Percentiles rank a stretch among this genome's conserved stretches.
Conservation (phyloP, 2,329 filamentous ascomycete genomes). For the Phyllachora maydis region DNA sequence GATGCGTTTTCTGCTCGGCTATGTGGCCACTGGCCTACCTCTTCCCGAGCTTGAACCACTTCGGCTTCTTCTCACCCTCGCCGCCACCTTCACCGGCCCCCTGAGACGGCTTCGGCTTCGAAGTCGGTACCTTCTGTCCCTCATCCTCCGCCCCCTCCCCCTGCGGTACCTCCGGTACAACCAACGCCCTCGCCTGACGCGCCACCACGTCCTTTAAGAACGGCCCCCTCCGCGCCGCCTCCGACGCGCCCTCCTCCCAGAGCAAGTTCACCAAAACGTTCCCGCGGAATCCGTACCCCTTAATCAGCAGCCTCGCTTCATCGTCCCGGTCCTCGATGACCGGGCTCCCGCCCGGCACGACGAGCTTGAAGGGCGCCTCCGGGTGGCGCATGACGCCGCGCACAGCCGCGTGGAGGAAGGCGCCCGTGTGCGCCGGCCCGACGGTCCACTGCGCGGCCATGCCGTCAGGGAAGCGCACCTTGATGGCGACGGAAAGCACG, state of each 20-base stretch:
- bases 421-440: slow-evolving; percentile 44
- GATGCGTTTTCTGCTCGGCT: too few species aligned
- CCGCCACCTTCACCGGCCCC: slow-evolving; percentile 16
- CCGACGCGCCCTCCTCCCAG: slow-evolving; percentile 47
- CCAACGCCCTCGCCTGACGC: slow-evolving; percentile 43
- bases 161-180: slow-evolving; percentile 34
- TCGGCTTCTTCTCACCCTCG: slow-evolving; percentile 30
- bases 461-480: slow-evolving; percentile 76
- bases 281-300: slow-evolving; percentile 47
- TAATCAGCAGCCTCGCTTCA: slow-evolving; percentile 37
- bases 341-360: slow-evolving; percentile 31
- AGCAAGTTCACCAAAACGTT: slow-evolving; percentile 56
- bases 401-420: slow-evolving; percentile 55
- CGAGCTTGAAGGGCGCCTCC: slow-evolving; percentile 50
- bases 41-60: slow-evolving; percentile 54
- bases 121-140: slow-evolving; percentile 1
- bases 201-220: slow-evolving; percentile 39
- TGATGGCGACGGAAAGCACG: slow-evolving; percentile 50
- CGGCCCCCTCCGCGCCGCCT: slow-evolving; percentile 27
- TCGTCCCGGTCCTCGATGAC: too few species aligned
- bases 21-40: slow-evolving; percentile 26
- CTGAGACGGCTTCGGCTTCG: slow-evolving; percentile 12
- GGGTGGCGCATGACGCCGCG: slow-evolving; percentile 45
- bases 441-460: slow-evolving; percentile 57
- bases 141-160: slow-evolving; percentile 17